Base-by-base conservation (phyloP, 352 stramenopile species). In the Phytopythium kandeliae region DNA sequence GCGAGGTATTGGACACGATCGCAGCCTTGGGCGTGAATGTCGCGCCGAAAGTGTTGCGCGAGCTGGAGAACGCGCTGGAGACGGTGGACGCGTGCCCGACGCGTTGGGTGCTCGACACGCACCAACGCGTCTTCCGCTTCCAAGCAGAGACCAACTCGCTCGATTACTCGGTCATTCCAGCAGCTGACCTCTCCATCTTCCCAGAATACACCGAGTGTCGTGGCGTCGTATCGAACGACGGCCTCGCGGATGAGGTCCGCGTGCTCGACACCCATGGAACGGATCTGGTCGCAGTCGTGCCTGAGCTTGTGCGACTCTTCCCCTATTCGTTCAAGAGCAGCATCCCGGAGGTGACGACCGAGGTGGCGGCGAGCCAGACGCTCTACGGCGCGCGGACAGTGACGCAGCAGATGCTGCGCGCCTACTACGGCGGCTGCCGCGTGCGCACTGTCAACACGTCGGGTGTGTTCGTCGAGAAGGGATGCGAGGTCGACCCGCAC, bases 391-490 rank as follows among this genome's bases (percentile, higher is more conserved):
- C n/a, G 28, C 36, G 21, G 51, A 55, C 60, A 19, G 30, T 65
- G 34, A 45, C 67, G 12, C 63, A 71, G 33, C 63, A 60, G 13
- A 65, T 71, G 59, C 55, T 71, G 44, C 58, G 59, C 24, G 63
- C 58, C 5, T 71, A 71, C 34, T 71, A 71, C 33, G 63, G 63
- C 16, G 63, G 59, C 34, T 71, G 63, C 24, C 66, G 65, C n/a
- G 59, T 71, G 6, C 63, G 66, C 25, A 50, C 59, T 1, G 63
- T 68, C 17, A 71, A 71, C 19, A 62, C 59, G 3, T 60, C 59
- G 6, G 63, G 63, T 22, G 61, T 71, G 16, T 71, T 67, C 40
- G 64, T 71, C 8, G 55, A 65, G n/a, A 46, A 62, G n/a, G 15
- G 55, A 7, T 71, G 63, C 31, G 51, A 59, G 4, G 55, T 71